Evolutionary conservation across 805 yeast species (phyloP), one percentile per base, ranked within the genome.

Genomic region (Scheffersomyces lignosus): DNA sequence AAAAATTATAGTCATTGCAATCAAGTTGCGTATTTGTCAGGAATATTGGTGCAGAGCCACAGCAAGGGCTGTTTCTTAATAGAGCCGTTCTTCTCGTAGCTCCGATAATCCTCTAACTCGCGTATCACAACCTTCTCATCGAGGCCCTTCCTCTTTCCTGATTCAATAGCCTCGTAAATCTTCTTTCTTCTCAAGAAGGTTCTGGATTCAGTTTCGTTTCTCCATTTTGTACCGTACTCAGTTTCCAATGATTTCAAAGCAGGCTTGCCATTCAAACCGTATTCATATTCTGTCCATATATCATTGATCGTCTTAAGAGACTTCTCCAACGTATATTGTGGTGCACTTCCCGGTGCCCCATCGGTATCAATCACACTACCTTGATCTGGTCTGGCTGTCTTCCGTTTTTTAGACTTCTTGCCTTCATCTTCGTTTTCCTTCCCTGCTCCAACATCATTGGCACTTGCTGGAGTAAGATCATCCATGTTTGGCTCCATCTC

Each of bases 281-380:
- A 68, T 4, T 74, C 67, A 41, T 76, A 78, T 51, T 78, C 83
- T 44, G 68, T 64, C 83, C 83, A 78, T 14, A 78, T 70, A 43
- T 77, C 81, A 26, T 40, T 31, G 15, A 45, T 43, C 7, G 47
- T 37, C 24, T 43, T 45, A 29, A 45, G 36, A 15, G 40, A 36
- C 18, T 40, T 40, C 32, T 45, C 49, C 15, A 45, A 36, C 29
- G 37, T 45, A 31, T 35, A 45, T 15, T 26, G 23, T 8, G 29
- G 32, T 15, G 15, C 31, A 13, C 18, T 14, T 23, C 18, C 20
- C 13, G 5, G 6, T 12, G 17, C 15, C 10, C 16, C 31, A 5
- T 27, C 32, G 7, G 32, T 9, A 4, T 34, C 27, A n/a, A 9
- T 16, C 24, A 17, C 31, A 18, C 18, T 20, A 18, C 24, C 22